Conservation (phyloP, 75 land plant species). For the Chamaecyparis obtusa region DNA sequence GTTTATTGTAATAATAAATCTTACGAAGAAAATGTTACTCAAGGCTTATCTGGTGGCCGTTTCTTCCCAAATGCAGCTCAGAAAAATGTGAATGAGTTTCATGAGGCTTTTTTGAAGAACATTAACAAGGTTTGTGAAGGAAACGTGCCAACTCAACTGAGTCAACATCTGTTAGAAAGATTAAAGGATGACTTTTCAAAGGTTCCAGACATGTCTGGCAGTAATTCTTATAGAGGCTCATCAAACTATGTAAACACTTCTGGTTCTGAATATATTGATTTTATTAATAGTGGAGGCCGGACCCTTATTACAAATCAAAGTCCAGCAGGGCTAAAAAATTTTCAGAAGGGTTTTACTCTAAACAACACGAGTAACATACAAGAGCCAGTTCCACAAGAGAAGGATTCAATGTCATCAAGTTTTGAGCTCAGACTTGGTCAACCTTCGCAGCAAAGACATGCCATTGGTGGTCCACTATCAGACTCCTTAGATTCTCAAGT, state of each 20-base stretch:
- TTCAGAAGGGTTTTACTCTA: slow-evolving; percentile 15
- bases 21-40: slow-evolving; percentile 10
- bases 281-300: slow-evolving; percentile 20
- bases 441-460: slow-evolving; percentile 49
- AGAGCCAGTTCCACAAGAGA: slow-evolving; percentile 13
- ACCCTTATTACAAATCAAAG: slow-evolving; percentile 2
- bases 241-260: slow-evolving; percentile 17
- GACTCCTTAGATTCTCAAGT: slow-evolving; percentile 19
- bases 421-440: slow-evolving; percentile 81
- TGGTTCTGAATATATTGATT: slow-evolving; percentile 25
- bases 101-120: slow-evolving; percentile 22
- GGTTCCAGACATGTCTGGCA: slow-evolving; percentile 14
- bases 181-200: slow-evolving; percentile 16
- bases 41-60: slow-evolving; percentile 10
- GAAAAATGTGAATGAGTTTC: slow-evolving; percentile 16
- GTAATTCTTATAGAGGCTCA: slow-evolving; percentile 11
- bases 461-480: slow-evolving; percentile 19
- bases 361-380: slow-evolving; percentile 14
- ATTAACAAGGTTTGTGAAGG: slow-evolving; percentile 12
- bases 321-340: slow-evolving; percentile 11
- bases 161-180: slow-evolving; percentile 2
- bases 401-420: slow-evolving; percentile 38
- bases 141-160: slow-evolving; percentile 10
- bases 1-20: slow-evolving; percentile 3
- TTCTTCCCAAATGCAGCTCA: slow-evolving; percentile 3